Conservation (phyloP, 371 early-diverging fungal genomes). For the Mucor ambiguus region DNA sequence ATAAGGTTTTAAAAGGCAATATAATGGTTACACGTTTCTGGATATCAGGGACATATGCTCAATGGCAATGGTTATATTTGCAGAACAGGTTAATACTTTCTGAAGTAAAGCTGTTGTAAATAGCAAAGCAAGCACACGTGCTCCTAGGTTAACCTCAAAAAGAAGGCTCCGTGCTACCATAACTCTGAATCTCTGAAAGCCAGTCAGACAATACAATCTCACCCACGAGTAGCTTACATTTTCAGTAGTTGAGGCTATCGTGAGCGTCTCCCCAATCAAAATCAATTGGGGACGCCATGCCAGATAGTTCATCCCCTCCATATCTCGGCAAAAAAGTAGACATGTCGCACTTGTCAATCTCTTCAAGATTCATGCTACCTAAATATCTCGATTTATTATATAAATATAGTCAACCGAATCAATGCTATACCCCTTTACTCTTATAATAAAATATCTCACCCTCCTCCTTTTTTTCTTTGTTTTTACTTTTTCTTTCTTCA, state of each 20-base stretch:
- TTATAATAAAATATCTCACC: background rate
- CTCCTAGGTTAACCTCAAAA: background rate
- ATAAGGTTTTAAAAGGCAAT: background rate
- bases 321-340: background rate
- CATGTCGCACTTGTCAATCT: background rate
- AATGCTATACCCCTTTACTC: background rate
- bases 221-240: background rate
- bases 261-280: background rate
- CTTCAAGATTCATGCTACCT: background rate
- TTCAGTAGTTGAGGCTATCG: background rate
- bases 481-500: background rate
- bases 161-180: background rate
- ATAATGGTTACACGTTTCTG: background rate
- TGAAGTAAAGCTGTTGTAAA: background rate
- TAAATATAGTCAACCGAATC: background rate
- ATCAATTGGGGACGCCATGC: background rate
- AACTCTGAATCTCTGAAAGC: background rate
- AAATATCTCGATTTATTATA: background rate
- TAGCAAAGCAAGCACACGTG: background rate
- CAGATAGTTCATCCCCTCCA: background rate
- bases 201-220: background rate
- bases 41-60: background rate
- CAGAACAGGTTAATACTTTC: background rate
- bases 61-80: background rate
- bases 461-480: background rate